Percentiles rank a stretch among this genome's conserved stretches.
Conservation (phyloP, 768 basidiomycete species). For the Suillus lakei region DNA sequence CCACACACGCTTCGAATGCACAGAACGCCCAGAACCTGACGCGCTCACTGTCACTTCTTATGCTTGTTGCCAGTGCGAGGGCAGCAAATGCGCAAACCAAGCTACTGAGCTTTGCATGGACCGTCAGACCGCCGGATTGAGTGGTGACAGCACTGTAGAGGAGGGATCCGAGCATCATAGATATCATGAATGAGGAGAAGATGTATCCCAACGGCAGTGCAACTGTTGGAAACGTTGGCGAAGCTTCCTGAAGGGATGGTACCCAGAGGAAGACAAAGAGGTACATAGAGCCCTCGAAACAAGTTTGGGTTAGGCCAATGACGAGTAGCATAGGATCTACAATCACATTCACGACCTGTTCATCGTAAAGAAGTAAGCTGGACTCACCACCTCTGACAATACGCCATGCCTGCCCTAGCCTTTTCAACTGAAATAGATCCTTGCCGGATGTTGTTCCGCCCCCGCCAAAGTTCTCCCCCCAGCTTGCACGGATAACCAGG, state of each 20-base stretch:
- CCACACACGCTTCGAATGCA: conserved; percentile 75
- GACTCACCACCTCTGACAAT: conserved; percentile 56
- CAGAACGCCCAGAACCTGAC: conserved; percentile 76
- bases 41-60: conserved; percentile 48
- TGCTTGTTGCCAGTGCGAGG: conserved; percentile 56
- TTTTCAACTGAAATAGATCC: conserved; percentile 55
- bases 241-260: conserved; percentile 69
- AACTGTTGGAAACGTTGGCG: conserved; percentile 37
- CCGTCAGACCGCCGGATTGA: conserved; percentile 38
- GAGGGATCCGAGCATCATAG: conserved; percentile 81
- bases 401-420: conserved; percentile 59
- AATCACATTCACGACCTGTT: not conserved
- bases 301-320: conserved; percentile 76
- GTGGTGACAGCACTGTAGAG: conserved; percentile 59
- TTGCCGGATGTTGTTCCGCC: conserved; percentile 34
- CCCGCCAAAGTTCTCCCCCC: conserved; percentile 75
- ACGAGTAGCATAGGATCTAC: conserved; percentile 65
- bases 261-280: conserved; percentile 88
- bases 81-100: conserved; percentile 64
- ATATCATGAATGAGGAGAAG: conserved; percentile 81
- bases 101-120: conserved; percentile 72
- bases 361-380: not conserved
- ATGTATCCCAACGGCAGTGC: conserved; percentile 76
- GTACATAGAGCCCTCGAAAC: conserved; percentile 87
- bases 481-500: conserved; percentile 58